Percentiles rank a stretch among this genome's conserved stretches.
Conservation (phyloP, 257 asterid genomes). For the Lithospermum erythrorhizon region DNA sequence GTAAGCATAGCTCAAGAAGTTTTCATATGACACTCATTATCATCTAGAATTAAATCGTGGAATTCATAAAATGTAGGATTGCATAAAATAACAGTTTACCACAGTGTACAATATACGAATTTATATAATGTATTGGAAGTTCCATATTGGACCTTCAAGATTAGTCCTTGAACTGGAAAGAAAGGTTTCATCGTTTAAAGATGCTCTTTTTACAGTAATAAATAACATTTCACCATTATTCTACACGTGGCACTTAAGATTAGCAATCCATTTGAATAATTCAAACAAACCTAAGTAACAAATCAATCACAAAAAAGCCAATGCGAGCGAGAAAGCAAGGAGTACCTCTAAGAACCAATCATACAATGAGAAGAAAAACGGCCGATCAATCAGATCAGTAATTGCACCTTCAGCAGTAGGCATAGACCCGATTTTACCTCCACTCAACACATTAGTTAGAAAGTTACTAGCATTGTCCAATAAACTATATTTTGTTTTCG, state of each 20-base stretch:
- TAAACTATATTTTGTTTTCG: constrained; percentile 45
- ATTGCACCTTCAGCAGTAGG: constrained; percentile 96
- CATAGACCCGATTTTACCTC: constrained; percentile 70
- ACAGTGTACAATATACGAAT: not conserved
- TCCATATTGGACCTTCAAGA: too few species aligned
- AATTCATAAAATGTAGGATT: not conserved
- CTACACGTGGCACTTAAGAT: not conserved
- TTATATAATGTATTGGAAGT: not conserved
- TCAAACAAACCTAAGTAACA: not conserved
- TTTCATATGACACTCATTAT: too few species aligned
- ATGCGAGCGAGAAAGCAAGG: not conserved
- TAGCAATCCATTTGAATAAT: not conserved
- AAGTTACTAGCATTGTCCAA: constrained; percentile 89
- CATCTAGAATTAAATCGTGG: not conserved
- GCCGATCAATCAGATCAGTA: constrained; percentile 79
- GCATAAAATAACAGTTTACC: not conserved
- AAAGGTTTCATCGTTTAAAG: not conserved
- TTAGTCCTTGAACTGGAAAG: not conserved
- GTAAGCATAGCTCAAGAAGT: not conserved
- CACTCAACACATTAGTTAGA: constrained; percentile 83
- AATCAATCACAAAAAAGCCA: not conserved
- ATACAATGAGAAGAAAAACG: constrained; percentile 78
- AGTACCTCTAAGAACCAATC: constrained; percentile 92
- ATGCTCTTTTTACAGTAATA: not conserved
- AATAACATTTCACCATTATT: not conserved